These are phyloP conservation scores for Dactylonectria macrodidyma DNA, from an alignment of 2,329 filamentous ascomycete genomes.

Conservation along the genomic window DNA sequence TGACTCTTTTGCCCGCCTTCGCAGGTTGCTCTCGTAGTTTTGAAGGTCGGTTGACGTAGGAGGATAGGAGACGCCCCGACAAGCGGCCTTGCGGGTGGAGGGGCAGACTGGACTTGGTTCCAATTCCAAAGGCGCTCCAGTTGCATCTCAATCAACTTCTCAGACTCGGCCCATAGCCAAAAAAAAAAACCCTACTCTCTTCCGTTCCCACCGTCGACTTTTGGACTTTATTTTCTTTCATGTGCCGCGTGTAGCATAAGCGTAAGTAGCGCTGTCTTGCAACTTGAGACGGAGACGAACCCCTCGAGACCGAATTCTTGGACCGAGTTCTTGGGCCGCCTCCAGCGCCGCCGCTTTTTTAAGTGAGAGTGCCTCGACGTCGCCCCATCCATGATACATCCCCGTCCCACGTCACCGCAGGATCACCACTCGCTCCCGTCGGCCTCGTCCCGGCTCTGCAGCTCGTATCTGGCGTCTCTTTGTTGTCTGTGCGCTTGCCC, in stretches of 20 bases:
- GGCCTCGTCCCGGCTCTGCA: slow-evolving; percentile 26
- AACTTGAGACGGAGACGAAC: slow-evolving; percentile 1
- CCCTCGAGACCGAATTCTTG: neutral
- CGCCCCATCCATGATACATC: slow-evolving; percentile 5
- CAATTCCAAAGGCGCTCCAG: slow-evolving; percentile 18
- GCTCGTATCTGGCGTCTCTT: slow-evolving; percentile 13
- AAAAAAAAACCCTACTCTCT: neutral
- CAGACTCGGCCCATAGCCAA: neutral
- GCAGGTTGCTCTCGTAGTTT: neutral
- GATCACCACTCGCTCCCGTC: slow-evolving; percentile 21
- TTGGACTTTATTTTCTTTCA: neutral
- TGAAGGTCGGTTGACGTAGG: neutral
- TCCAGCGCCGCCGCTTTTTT: slow-evolving; percentile 22
- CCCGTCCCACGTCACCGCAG: slow-evolving; percentile 30
- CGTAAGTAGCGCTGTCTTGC: slow-evolving; percentile 25
- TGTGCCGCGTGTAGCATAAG: slow-evolving; percentile 19
- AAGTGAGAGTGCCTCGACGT: slow-evolving; percentile 21
- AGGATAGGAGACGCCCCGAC: slow-evolving; percentile 17
- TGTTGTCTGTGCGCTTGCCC: slow-evolving; percentile 16
- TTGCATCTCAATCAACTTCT: slow-evolving; percentile 18
- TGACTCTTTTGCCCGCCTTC: neutral
- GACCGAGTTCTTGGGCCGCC: slow-evolving; percentile 9
- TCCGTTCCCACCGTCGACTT: slow-evolving; percentile 2
- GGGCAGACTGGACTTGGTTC: slow-evolving; percentile 23
- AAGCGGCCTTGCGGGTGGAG: slow-evolving; percentile 22